Evolutionary conservation across 2,329 filamentous ascomycete genomes (phyloP).

Genomic region (Lecanosticta acicola): DNA sequence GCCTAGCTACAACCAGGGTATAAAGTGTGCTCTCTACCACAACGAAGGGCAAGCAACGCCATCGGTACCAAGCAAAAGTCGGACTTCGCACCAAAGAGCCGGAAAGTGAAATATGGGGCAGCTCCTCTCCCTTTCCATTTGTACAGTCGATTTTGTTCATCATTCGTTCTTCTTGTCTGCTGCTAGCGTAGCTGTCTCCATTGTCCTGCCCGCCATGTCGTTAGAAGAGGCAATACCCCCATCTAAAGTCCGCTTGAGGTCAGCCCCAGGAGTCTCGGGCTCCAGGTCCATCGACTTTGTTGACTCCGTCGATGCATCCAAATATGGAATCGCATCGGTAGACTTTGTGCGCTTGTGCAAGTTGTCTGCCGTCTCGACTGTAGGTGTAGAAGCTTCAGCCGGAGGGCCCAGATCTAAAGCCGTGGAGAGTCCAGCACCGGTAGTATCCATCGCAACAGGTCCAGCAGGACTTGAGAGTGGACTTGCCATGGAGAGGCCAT

Average conservation of each 20-base stretch:
- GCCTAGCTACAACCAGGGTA: neutral
- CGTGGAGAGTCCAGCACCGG: conserved; percentile 16
- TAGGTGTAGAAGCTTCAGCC: conserved; percentile 13
- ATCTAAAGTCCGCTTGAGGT: conserved; percentile 7
- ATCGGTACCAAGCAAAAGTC: too few relatives aligned
- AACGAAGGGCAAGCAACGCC: too few relatives aligned
- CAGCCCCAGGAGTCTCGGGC: conserved; percentile 6
- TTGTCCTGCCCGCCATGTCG: neutral
- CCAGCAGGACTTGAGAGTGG: conserved; percentile 26
- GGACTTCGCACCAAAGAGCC: too few relatives aligned
- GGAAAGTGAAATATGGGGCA: too few relatives aligned
- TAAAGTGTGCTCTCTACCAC: too few relatives aligned
- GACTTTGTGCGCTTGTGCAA: conserved; percentile 13
- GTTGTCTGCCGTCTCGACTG: conserved; percentile 1
- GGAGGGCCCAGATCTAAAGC: conserved; percentile 30
- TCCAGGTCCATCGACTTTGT: conserved; percentile 4
- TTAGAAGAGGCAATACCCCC: conserved; percentile 2
- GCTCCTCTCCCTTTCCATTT: too few relatives aligned
- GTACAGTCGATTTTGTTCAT: neutral
- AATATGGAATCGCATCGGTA: conserved; percentile 2
- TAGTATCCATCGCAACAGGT: conserved; percentile 17
- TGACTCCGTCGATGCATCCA: conserved; percentile 6
- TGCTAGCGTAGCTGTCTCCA: neutral
- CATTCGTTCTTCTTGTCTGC: conserved; percentile 11
- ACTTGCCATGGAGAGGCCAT: conserved; percentile 14